phyloP scores from a whole-genome alignment of 768 basidiomycete genomes.

The Amanita pallidorosea region DNA sequence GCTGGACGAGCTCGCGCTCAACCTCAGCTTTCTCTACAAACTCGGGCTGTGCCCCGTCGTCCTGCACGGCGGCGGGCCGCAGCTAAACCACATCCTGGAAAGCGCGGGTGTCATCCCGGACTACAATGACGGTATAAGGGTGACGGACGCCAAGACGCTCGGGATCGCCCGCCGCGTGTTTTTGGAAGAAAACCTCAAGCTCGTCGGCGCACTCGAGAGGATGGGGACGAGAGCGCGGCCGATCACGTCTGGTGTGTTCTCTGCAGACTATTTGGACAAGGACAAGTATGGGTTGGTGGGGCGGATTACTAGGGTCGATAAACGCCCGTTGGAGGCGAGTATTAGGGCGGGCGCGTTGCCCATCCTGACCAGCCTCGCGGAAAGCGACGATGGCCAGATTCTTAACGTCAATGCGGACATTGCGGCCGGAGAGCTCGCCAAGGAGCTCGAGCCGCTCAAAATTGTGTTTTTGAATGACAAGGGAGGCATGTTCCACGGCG shows the following conservation, averaged over 20 bases:
- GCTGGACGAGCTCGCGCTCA: conserved; percentile 87
- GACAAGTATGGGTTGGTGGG: conserved; percentile 94
- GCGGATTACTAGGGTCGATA: conserved; percentile 90
- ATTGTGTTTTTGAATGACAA: conserved; percentile 98
- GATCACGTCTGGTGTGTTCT: conserved; percentile 96
- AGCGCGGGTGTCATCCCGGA: conserved; percentile 89
- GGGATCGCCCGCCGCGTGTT: conserved; percentile 93
- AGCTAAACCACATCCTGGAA: conserved; percentile 90
- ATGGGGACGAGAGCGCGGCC: conserved; percentile 96
- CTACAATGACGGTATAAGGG: conserved; percentile 95
- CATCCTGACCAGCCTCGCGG: conserved; percentile 90
- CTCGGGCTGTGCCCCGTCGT: conserved; percentile 98
- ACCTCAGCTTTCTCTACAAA: conserved; percentile 91
- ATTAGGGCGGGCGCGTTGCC: conserved; percentile 95
- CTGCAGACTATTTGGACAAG: conserved; percentile 91
- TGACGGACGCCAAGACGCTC: conserved; percentile 94
- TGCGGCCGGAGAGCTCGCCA: conserved; percentile 94
- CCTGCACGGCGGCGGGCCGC: conserved; percentile 93
- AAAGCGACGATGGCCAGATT: conserved; percentile 94
- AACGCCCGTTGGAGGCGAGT: conserved; percentile 91
- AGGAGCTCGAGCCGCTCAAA: conserved; percentile 97
- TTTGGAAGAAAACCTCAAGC: conserved; percentile 93
- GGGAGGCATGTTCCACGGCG: conserved; percentile 95
- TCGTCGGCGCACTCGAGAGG: conserved; percentile 86
- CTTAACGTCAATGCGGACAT: conserved; percentile 99